A percentile compares a stretch with the other conserved stretches of the same genome.
Conservation (phyloP, 805 yeast genomes). For the Jamesozyma hellenica region DNA sequence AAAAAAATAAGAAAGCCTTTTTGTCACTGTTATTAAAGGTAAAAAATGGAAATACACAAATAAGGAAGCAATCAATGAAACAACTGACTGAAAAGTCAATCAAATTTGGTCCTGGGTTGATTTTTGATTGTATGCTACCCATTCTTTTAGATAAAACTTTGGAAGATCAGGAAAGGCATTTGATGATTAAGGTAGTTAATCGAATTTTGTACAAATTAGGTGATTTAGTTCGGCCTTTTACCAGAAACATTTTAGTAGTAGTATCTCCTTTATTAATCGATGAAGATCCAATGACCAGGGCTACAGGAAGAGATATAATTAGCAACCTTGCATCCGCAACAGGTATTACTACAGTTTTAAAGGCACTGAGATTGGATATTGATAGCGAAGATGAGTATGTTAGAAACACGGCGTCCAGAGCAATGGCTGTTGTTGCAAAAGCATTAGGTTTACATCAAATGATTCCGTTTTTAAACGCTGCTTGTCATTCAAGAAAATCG, state of each 20-base stretch:
- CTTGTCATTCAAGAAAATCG: slow-evolving; percentile 61
- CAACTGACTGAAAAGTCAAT: slow-evolving; percentile 54
- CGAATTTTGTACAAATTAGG: slow-evolving; percentile 59
- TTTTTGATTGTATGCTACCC: slow-evolving; percentile 68
- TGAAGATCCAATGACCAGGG: slow-evolving; percentile 62
- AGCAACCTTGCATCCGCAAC: slow-evolving; percentile 69
- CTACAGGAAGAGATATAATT: slow-evolving; percentile 72
- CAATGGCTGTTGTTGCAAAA: slow-evolving; percentile 75
- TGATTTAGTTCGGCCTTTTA: slow-evolving; percentile 56
- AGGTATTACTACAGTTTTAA: slow-evolving; percentile 72
- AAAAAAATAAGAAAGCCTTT: slow-evolving; percentile 48
- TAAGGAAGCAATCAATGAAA: slow-evolving; percentile 61
- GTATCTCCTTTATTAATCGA: slow-evolving; percentile 73
- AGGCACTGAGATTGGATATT: slow-evolving; percentile 69
- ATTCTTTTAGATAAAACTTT: slow-evolving; percentile 58
- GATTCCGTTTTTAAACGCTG: slow-evolving; percentile 75
- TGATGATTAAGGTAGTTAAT: slow-evolving; percentile 66
- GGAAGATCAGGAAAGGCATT: slow-evolving; percentile 75
- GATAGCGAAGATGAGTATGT: slow-evolving; percentile 75
- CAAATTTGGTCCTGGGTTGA: slow-evolving; percentile 54
- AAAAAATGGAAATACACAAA: slow-evolving; percentile 66
- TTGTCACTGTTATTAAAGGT: slow-evolving; percentile 55
- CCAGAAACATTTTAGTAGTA: slow-evolving; percentile 62
- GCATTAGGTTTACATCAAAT: slow-evolving; percentile 63
- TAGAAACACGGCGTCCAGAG: slow-evolving; percentile 63